phyloP scores from a whole-genome alignment of 2,329 filamentous ascomycete genomes.

The Penicillium sp. region DNA sequence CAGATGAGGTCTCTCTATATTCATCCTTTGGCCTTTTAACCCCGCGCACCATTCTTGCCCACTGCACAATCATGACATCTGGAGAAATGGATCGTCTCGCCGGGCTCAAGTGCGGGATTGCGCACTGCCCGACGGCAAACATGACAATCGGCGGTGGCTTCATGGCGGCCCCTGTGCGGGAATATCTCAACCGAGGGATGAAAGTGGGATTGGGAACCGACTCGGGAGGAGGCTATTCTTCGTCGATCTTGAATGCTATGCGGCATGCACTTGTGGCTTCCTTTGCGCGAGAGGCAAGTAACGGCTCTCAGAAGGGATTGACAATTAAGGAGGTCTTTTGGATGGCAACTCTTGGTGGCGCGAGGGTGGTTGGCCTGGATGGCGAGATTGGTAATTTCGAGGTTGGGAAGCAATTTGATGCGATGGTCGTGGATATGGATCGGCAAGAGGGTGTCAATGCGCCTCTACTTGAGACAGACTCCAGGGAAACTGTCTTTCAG shows the following conservation, averaged over 20 bases:
- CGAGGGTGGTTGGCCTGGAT: conserved; percentile 60
- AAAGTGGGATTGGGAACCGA: conserved; percentile 71
- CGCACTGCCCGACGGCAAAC: conserved; percentile 68
- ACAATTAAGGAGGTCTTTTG: conserved; percentile 61
- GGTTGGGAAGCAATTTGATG: conserved; percentile 67
- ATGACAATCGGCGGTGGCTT: conserved; percentile 61
- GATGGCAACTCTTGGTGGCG: conserved; percentile 65
- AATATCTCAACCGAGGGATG: conserved; percentile 61
- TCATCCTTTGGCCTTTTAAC: conserved; percentile 59
- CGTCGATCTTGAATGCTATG: conserved; percentile 54
- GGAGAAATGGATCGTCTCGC: conserved; percentile 57
- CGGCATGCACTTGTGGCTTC: conserved; percentile 59
- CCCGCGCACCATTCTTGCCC: conserved; percentile 64
- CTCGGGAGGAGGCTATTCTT: conserved; percentile 65
- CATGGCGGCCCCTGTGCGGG: conserved; percentile 62
- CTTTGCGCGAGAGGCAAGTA: conserved; percentile 39
- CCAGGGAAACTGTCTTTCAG: conserved; percentile 55
- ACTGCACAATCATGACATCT: conserved; percentile 66
- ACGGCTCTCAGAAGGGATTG: conserved; percentile 50
- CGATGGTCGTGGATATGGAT: conserved; percentile 43
- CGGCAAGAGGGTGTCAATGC: conserved; percentile 53
- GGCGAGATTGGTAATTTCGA: conserved; percentile 61
- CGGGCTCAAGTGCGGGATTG: conserved; percentile 60
- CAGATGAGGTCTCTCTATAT: conserved; percentile 65
- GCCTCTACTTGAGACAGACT: conserved; percentile 57